Base-by-base conservation (phyloP, 768 basidiomycete species). In the Paxillus involutus region DNA sequence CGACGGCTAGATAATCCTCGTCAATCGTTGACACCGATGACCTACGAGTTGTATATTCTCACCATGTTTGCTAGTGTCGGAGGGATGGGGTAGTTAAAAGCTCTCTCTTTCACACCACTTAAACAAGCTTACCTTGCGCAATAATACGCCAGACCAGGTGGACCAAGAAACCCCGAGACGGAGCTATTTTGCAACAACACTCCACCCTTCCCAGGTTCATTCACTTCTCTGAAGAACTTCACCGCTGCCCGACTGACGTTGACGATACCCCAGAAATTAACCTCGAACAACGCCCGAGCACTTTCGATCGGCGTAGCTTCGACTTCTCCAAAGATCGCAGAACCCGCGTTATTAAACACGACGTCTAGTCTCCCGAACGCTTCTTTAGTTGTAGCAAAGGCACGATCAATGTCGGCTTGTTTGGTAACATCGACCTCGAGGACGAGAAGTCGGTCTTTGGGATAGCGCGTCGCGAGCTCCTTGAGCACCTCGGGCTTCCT, bases 181-280 rank as follows among this genome's bases (percentile, higher is more conserved):
- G 75, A 74, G 32, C 67, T 70, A 36, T 64, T 68, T 48, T 75
- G 72, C 11, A 75, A 55, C 10, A 77, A 56, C 1, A 66, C 45
- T 2, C 74, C 76, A 1, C 73, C 74, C 10, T 51, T 50, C 6
- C 59, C 56, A 1, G 73, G 73, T 40, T 59, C 66, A 51, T 75
- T 75, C 21, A 61, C 64, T 32, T 72, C 66, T 7, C 73, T 61
- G 50, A 78, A 73, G 45, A 66, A 64, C 37, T 52, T 43, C 40
- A 73, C 41, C 7, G 64, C 59, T n/a, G 66, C 60, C 37, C 42
- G 59, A 30, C 58, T 62, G 14, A 75, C 67, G 29, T 65, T 63
- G 7, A 61, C 59, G 1, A 60, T 63, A 2, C 66, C 63, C 68
- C 62, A 68, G 36, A 68, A 62, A 33, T 71, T 70, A 3, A 64